These are phyloP conservation scores for Vanilla planifolia DNA, from an alignment of 106 monocot genomes.

Conservation along the genomic window DNA sequence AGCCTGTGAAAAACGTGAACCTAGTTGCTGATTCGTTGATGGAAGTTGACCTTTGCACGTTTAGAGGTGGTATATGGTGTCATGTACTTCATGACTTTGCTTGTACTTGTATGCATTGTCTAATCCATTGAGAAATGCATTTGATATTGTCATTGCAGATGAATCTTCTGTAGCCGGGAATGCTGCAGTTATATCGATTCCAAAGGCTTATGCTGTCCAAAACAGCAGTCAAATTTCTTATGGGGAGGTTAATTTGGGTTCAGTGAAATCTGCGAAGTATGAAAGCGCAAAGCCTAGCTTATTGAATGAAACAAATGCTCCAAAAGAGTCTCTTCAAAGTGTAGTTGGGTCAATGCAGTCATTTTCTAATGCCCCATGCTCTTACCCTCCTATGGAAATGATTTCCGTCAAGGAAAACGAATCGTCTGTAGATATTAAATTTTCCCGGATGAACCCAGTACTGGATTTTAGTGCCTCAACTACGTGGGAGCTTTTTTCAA, in stretches of 20 bases:
- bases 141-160: conserved; percentile 24
- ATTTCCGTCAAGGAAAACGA: background rate
- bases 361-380: conserved; percentile 28
- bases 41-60: background rate
- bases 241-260: too few relatives aligned
- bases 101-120: background rate
- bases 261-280: too few relatives aligned
- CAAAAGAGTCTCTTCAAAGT: conserved; percentile 11
- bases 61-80: conserved; percentile 9
- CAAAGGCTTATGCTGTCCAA: conserved; percentile 8
- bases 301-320: conserved; percentile 6
- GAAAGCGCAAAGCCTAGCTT: too few relatives aligned
- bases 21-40: background rate
- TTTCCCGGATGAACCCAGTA: conserved; percentile 13
- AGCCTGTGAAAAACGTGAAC: conserved; percentile 10
- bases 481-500: conserved; percentile 35
- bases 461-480: conserved; percentile 19
- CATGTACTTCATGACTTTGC: too few relatives aligned
- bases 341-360: too few relatives aligned
- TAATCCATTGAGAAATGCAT: background rate
- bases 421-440: conserved; percentile 11
- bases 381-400: conserved; percentile 13
- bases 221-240: background rate
- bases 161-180: conserved; percentile 7
- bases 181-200: conserved; percentile 14